Percentiles rank a stretch among this genome's conserved stretches.
Conservation (phyloP, 345 rosid genomes). For the Eucalyptus curtisii region DNA sequence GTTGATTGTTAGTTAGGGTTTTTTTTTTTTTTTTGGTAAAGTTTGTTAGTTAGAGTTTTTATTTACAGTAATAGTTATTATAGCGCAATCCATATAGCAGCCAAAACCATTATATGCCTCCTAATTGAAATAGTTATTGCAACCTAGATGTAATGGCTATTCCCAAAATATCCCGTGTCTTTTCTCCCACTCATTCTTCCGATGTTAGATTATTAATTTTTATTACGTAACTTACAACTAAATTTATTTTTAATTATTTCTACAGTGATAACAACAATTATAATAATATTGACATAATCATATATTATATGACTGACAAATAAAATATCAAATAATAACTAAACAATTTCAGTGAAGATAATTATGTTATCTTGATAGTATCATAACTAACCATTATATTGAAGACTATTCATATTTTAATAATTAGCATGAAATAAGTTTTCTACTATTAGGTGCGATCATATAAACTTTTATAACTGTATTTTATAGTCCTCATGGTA, state of each 20-base stretch:
- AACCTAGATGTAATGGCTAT: not conserved
- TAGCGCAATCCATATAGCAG: not conserved
- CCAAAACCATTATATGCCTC: not conserved
- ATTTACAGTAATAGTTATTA: not conserved
- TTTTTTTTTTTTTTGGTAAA: no score
- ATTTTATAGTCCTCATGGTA: not conserved
- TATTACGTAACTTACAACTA: not conserved
- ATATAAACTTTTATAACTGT: not conserved
- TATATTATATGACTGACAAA: not conserved
- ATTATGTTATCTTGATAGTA: not conserved
- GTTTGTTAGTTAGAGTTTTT: not conserved
- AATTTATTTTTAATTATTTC: not conserved
- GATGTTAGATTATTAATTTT: not conserved
- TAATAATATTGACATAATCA: not conserved
- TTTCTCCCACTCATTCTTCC: not conserved
- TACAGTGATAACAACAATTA: not conserved
- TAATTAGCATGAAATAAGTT: not conserved
- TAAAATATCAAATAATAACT: not conserved
- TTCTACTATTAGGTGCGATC: not conserved
- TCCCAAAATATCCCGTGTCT: not conserved
- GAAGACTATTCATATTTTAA: not conserved
- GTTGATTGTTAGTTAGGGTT: not conserved
- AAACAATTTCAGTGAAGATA: not conserved
- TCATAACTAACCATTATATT: not conserved
- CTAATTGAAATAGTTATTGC: not conserved